A percentile compares a stretch with the other conserved stretches of the same genome.
These are phyloP conservation scores for Trichoderma guizhouense DNA, from an alignment of 2,329 filamentous ascomycete genomes.

Conservation along the genomic window DNA sequence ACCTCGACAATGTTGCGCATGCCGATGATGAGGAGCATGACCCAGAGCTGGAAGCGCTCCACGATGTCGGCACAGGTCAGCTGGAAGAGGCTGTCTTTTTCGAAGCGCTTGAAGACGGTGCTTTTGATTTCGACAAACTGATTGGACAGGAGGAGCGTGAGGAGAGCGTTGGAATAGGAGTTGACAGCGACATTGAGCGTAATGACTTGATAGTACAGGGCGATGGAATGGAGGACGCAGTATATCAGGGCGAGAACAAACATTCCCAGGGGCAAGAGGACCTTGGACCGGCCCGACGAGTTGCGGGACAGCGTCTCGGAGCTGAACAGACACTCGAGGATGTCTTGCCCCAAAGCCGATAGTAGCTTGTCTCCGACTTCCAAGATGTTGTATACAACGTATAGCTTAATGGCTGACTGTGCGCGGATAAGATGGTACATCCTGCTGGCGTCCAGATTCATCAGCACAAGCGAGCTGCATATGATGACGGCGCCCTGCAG, in stretches of 20 bases:
- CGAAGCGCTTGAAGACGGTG: slow-evolving; percentile 97
- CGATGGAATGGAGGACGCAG: slow-evolving; percentile 81
- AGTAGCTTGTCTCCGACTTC: slow-evolving; percentile 89
- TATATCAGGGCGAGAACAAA: slow-evolving; percentile 84
- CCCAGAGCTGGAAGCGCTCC: slow-evolving; percentile 94
- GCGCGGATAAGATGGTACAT: slow-evolving; percentile 98
- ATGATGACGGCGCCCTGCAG: slow-evolving; percentile 87
- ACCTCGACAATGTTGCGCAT: slow-evolving; percentile 96
- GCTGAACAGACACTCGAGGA: slow-evolving; percentile 93
- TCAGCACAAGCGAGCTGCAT: slow-evolving; percentile 77
- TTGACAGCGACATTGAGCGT: slow-evolving; percentile 98
- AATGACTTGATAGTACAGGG: slow-evolving; percentile 95
- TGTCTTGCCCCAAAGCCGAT: slow-evolving; percentile 89
- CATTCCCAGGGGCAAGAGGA: slow-evolving; percentile 85
- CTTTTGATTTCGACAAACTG: slow-evolving; percentile 99
- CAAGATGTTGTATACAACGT: slow-evolving; percentile 97
- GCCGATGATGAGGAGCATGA: slow-evolving; percentile 95
- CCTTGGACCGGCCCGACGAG: slow-evolving; percentile 82
- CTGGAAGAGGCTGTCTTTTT: slow-evolving; percentile 97
- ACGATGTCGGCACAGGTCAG: slow-evolving; percentile 95
- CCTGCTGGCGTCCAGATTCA: slow-evolving; percentile 88
- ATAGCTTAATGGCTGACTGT: slow-evolving; percentile 95
- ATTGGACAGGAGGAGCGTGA: slow-evolving; percentile 91
- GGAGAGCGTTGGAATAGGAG: slow-evolving; percentile 92
- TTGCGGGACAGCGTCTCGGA: slow-evolving; percentile 87